These are phyloP conservation scores for Plicaturopsis crispa DNA, from an alignment of 768 basidiomycete genomes.

Conservation along the genomic window DNA sequence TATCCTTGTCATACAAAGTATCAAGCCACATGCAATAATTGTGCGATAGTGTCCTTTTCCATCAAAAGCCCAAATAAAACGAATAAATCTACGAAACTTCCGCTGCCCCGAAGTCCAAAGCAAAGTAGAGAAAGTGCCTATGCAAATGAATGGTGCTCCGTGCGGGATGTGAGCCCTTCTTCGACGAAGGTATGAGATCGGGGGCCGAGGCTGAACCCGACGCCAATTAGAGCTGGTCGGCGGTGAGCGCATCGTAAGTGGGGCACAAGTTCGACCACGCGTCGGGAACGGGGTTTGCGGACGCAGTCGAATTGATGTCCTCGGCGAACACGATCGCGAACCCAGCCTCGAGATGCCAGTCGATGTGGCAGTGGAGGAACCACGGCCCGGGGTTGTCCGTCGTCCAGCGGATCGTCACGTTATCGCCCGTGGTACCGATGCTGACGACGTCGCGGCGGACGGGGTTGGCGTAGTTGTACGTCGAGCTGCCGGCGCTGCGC, in stretches of 20 bases:
- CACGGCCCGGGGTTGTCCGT: slow-evolving; percentile 66
- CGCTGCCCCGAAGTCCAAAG: too few species aligned
- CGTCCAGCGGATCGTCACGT: slow-evolving; percentile 49
- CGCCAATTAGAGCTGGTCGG: background rate
- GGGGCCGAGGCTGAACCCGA: too few species aligned
- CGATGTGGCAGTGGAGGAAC: slow-evolving; percentile 41
- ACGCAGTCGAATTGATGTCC: slow-evolving; percentile 23
- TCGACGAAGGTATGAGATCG: too few species aligned
- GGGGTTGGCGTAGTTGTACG: slow-evolving; percentile 45
- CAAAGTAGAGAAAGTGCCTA: too few species aligned
- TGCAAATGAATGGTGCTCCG: too few species aligned
- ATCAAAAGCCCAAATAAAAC: too few species aligned
- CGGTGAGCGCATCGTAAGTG: slow-evolving; percentile 19
- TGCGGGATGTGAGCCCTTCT: too few species aligned
- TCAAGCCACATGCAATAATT: too few species aligned
- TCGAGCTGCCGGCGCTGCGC: slow-evolving; percentile 27
- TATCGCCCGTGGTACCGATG: slow-evolving; percentile 29
- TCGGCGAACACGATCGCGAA: slow-evolving; percentile 28
- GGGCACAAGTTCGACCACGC: slow-evolving; percentile 31
- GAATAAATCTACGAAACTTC: too few species aligned
- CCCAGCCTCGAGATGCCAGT: slow-evolving; percentile 38
- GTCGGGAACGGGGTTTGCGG: slow-evolving; percentile 10
- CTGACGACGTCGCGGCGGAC: slow-evolving; percentile 51
- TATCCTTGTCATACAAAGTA: too few species aligned
- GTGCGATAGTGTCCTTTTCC: too few species aligned